These are phyloP conservation scores for Solanum lycopersicoides DNA, from an alignment of 257 asterid species.

Conservation along the genomic window DNA sequence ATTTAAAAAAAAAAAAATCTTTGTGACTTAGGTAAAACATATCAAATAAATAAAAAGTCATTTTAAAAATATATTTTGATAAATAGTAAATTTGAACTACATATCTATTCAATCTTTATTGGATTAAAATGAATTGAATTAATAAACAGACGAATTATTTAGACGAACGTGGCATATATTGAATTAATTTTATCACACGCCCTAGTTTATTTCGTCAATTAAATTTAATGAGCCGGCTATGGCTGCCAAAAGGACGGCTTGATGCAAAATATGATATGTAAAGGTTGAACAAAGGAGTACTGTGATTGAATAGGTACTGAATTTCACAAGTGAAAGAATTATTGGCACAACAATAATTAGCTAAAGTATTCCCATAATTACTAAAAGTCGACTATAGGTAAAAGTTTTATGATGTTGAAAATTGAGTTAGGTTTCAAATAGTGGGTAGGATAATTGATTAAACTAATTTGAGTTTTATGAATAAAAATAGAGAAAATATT, in stretches of 20 bases:
- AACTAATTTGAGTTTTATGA: neutral
- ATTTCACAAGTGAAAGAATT: neutral
- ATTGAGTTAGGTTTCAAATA: neutral
- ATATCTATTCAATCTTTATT: neutral
- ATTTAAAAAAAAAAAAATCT: neutral
- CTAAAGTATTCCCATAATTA: neutral
- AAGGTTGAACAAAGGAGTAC: neutral
- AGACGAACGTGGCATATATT: neutral
- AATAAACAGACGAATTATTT: neutral
- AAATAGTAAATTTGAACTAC: neutral
- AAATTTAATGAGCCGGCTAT: neutral
- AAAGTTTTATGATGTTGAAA: neutral
- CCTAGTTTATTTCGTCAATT: neutral
- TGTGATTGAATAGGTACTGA: neutral
- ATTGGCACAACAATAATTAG: neutral
- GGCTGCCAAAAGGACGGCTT: neutral
- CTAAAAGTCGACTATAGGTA: neutral
- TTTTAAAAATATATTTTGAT: neutral
- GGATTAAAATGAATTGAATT: neutral
- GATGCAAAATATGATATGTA: neutral
- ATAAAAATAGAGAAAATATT: too few relatives aligned
- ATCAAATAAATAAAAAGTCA: neutral
- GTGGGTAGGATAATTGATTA: neutral
- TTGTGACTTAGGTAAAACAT: neutral
- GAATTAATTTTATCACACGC: neutral